Base-by-base conservation (phyloP, 2,329 filamentous ascomycete genomes). In the Sporothrix brunneoviolacea region DNA sequence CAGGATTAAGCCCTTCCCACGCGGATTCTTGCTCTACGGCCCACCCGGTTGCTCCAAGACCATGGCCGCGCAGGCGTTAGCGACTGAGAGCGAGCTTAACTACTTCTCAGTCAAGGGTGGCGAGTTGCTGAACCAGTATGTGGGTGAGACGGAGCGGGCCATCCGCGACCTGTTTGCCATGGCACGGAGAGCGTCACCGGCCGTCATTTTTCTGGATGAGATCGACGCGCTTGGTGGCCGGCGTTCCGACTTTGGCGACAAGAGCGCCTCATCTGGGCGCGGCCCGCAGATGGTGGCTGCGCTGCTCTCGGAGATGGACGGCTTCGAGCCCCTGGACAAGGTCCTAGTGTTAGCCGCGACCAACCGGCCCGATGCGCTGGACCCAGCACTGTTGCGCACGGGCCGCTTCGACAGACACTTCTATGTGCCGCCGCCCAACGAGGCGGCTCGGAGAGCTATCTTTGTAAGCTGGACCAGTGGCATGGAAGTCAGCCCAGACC, bases 191-290 rank as follows among this genome's bases (percentile, higher is more conserved):
- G 91, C 90, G 8, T 83, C 84, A 46, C 91, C 91, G 0, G 90
- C 87, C 64, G 91, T 96, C 67, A 90, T 97, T 60, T 97, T 96
- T 74, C 95, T 96, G 58, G 91, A 97, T 64, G 91, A 97, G 66
- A 93, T 97, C 59, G 91, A 97, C 68, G 83, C 88, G 4, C 91
- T 97, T 55, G 86, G 67, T 61, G 84, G 70, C 2, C 70, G 73
- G 50, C 69, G 76, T 8, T 59, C 70, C 36, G 70, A 74, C 18
- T 70, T 73, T 48, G 72, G 58, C 64, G 65, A 67, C 6, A 65
- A 70, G 16, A 58, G 55, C 8, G 60, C 63, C 4, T 60, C 63
- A 15, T 65, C 65, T 40, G 61, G 61, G 33, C 68, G 70, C 19
- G 80, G 84, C 1, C 76, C 95, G 42, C 93, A 96, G 62, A 87